Percentiles rank a stretch among this genome's conserved stretches.
phyloP scores from a whole-genome alignment of 495 filamentous ascomycete species.

The Bacidia rubella region DNA sequence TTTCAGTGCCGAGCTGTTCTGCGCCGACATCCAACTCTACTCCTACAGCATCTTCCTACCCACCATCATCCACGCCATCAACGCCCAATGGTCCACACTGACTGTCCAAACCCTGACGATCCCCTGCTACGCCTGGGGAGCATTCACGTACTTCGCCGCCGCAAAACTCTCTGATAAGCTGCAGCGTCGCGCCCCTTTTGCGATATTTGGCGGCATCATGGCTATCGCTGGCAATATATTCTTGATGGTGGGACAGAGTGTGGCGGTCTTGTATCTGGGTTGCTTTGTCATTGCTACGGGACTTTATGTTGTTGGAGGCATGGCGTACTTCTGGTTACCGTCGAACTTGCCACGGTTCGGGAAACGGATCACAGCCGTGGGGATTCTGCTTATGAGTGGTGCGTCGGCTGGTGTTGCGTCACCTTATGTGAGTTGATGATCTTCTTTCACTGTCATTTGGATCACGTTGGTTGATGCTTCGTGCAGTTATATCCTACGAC shows the following conservation, averaged over 20 bases:
- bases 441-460: neutral
- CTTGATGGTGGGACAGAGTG: conserved; percentile 28
- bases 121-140: conserved; percentile 31
- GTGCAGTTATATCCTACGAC: conserved; percentile 24
- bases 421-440: conserved; percentile 37
- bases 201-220: conserved; percentile 31
- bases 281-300: conserved; percentile 42
- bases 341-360: conserved; percentile 46
- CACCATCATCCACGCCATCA: conserved; percentile 37
- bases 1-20: conserved; percentile 27
- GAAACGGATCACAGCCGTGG: conserved; percentile 39
- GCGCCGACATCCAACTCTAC: conserved; percentile 38
- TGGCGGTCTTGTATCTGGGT: conserved; percentile 40
- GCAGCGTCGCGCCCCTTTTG: conserved; percentile 29
- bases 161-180: conserved; percentile 30
- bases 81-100: conserved; percentile 31
- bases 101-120: conserved; percentile 35
- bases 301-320: conserved; percentile 35
- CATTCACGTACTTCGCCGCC: conserved; percentile 29
- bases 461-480: no score
- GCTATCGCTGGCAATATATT: conserved; percentile 40
- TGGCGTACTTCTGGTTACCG: conserved; percentile 44
- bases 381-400: conserved; percentile 43
- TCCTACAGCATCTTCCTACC: conserved; percentile 49
- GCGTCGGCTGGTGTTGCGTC: conserved; percentile 41